Percentiles rank a stretch among this genome's conserved stretches.
phyloP scores from a whole-genome alignment of 805 yeast species.

The Saccharomycopsis olivae region DNA sequence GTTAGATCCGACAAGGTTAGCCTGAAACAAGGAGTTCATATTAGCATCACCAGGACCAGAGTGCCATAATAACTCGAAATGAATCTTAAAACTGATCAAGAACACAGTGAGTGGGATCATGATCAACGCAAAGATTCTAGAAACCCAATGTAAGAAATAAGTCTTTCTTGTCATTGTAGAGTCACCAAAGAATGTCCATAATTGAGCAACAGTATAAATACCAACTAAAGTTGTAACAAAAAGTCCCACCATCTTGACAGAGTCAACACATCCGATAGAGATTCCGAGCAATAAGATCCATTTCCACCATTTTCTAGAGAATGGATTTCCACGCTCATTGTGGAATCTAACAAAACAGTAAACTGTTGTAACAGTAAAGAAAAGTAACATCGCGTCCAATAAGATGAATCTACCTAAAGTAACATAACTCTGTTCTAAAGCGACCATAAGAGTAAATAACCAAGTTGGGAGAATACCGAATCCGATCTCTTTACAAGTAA shows the following conservation, averaged over 20 bases:
- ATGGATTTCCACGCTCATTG: constrained; percentile 37
- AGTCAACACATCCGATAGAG: constrained; percentile 78
- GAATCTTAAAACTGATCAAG: constrained; percentile 58
- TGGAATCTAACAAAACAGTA: constrained; percentile 65
- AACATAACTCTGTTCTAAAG: constrained; percentile 73
- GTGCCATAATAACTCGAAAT: constrained; percentile 60
- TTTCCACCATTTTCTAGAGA: constrained; percentile 82
- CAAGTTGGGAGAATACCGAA: constrained; percentile 63
- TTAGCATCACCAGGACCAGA: constrained; percentile 76
- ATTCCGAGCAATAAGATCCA: constrained; percentile 84
- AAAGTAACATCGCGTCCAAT: constrained; percentile 81
- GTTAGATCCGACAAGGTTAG: constrained; percentile 56
- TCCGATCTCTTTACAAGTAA: constrained; percentile 67
- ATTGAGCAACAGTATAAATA: constrained; percentile 74
- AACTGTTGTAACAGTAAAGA: constrained; percentile 80
- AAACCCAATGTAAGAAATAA: constrained; percentile 53
- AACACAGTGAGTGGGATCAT: constrained; percentile 54
- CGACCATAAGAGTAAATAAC: constrained; percentile 70
- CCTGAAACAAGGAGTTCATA: constrained; percentile 77
- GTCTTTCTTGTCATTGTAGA: constrained; percentile 36
- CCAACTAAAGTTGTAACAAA: constrained; percentile 86
- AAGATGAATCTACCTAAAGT: constrained; percentile 83
- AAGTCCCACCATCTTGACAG: constrained; percentile 95
- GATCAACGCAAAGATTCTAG: constrained; percentile 55
- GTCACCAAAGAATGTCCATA: constrained; percentile 80